Evolutionary conservation across 129 eudicot species (phyloP).

Genomic region (Arctium lappa): DNA sequence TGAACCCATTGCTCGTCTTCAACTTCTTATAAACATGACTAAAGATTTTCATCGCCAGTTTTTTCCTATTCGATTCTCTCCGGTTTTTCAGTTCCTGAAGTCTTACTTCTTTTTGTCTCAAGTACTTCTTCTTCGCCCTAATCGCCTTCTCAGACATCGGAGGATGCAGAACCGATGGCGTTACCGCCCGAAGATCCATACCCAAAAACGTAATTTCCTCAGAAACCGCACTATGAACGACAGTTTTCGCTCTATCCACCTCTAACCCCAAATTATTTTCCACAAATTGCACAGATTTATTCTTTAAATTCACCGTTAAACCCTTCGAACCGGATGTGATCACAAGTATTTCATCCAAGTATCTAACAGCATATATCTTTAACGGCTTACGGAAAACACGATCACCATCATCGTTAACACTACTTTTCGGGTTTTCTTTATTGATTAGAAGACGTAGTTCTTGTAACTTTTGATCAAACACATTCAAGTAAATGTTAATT

Average conservation of each 20-base stretch:
- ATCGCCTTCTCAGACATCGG: constrained; percentile 80
- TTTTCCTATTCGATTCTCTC: constrained; percentile 73
- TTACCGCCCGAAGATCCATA: constrained; percentile 84
- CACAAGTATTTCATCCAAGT: constrained; percentile 75
- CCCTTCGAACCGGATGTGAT: constrained; percentile 77
- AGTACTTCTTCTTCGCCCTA: constrained; percentile 76
- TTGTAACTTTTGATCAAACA: constrained; percentile 73
- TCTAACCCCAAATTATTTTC: constrained; percentile 56
- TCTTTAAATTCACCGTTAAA: constrained; percentile 63
- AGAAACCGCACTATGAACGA: constrained; percentile 77
- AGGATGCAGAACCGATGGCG: constrained; percentile 72
- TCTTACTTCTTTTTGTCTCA: constrained; percentile 80
- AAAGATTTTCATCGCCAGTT: constrained; percentile 66
- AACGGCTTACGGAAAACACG: constrained; percentile 57
- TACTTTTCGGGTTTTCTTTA: constrained; percentile 31
- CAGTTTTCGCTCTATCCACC: constrained; percentile 55
- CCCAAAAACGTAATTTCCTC: constrained; percentile 83
- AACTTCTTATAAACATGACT: constrained; percentile 69
- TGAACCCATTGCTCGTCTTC: constrained; percentile 51
- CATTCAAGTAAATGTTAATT: constrained; percentile 65
- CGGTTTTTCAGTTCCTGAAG: constrained; percentile 62
- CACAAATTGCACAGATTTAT: constrained; percentile 38
- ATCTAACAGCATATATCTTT: constrained; percentile 81
- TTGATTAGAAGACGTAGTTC: constrained; percentile 48
- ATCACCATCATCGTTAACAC: constrained; percentile 11